Conservation (phyloP, 441 rosid species). For the Adansonia gregorii region DNA sequence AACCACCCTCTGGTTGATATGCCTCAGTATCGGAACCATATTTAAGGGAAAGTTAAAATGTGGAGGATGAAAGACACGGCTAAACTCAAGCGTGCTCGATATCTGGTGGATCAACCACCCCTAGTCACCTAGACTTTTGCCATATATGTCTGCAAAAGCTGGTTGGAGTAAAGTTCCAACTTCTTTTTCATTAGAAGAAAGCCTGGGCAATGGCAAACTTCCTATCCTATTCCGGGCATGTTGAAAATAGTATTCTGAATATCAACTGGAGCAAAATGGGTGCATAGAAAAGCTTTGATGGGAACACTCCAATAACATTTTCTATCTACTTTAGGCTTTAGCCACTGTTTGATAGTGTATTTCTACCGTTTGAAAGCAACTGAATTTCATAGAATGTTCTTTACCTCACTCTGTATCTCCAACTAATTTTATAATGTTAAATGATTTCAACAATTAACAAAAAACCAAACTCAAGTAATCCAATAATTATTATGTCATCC, state of each 20-base stretch:
- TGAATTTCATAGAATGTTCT: neutral
- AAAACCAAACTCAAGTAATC: neutral
- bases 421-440: neutral
- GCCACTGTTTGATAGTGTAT: conserved; percentile 1
- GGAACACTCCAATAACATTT: neutral
- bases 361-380: conserved; percentile 14
- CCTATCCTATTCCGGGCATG: conserved; percentile 9
- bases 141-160: neutral
- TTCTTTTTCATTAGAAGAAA: neutral
- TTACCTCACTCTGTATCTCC: no score
- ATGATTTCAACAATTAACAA: neutral
- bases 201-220: conserved; percentile 3
- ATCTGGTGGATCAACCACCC: neutral
- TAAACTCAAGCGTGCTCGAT: neutral
- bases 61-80: neutral
- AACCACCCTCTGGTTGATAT: neutral
- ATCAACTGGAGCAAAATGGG: neutral
- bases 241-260: conserved; percentile 8
- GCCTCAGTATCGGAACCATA: conserved; percentile 33
- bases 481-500: neutral
- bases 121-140: neutral
- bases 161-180: neutral
- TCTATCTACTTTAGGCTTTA: neutral
- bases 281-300: neutral
- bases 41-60: conserved; percentile 16